Base-by-base conservation (phyloP, 2,329 filamentous ascomycete species). In the Triangularia verruculosa region DNA sequence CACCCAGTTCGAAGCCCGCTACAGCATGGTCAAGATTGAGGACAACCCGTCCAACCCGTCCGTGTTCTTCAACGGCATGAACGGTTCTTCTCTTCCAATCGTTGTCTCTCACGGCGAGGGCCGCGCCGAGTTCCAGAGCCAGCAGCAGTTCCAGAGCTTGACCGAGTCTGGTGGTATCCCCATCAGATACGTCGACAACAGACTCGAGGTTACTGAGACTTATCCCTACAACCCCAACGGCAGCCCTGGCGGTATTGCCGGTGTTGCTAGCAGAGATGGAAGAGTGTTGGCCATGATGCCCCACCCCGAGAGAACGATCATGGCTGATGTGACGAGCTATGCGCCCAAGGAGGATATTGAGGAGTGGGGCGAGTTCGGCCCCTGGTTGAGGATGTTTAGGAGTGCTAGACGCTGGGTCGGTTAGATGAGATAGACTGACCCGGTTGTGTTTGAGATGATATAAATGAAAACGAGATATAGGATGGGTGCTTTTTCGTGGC, bases 161-260 rank as follows among this genome's bases (percentile, higher is more conserved):
- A 82, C 87, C 57, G 82, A 84, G 43, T 80, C 87, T 56, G 89
- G 89, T 24, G 84, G 94, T 24, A 88, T 93, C 1, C 87, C 91
- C 9, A 78, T 98, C 65, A 85, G 91, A 59, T 99, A 96, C 73
- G 86, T 96, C 2, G 91, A 98, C 78, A 97, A 97, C 78, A 82
- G 86, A 68, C 83, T 87, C 25, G 80, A 85, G 61, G 86, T 88
- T 2, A 95, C 95, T 1, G 90, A 93, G 76, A 81, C 81, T 69
- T 99, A 98, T 74, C 95, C 95, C 0, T 90, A 83, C 78, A 98
- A 98, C 79, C 91, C 82, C 59, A 97, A 96, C 78, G 93, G 93
- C 59, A 92, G 89, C 73, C 90, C 91, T 0, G 82, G 84, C 66
- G 93, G 91, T 73, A 90, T 97, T 68, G 91, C 93, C 0, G 92